phyloP scores from a whole-genome alignment of 805 yeast species.

The Saccharomycopsis microspora region DNA sequence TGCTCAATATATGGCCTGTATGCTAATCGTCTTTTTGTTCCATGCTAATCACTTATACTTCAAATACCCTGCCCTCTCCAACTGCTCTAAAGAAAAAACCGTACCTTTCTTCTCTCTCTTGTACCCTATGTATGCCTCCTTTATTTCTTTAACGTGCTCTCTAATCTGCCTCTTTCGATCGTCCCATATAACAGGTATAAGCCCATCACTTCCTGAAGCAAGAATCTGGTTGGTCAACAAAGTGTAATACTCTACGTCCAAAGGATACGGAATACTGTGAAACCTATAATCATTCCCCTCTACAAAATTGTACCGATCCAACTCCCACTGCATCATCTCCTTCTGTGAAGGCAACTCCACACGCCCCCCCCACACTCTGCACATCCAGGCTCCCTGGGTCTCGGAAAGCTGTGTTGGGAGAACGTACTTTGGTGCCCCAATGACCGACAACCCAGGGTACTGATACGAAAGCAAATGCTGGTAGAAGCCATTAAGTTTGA shows the following conservation, averaged over 20 bases:
- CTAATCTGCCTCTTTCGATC: slow-evolving; percentile 32
- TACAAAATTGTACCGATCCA: not conserved
- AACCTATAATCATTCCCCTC: not conserved
- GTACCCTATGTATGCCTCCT: slow-evolving; percentile 33
- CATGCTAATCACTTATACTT: not conserved
- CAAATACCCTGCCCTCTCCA: slow-evolving; percentile 25
- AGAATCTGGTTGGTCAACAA: slow-evolving; percentile 8
- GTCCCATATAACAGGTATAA: slow-evolving; percentile 43
- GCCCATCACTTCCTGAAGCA: slow-evolving; percentile 31
- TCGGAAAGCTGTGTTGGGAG: slow-evolving; percentile 52
- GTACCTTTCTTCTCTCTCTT: slow-evolving; percentile 22
- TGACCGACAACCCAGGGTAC: slow-evolving; percentile 53
- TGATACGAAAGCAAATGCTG: slow-evolving; percentile 43
- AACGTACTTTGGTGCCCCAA: slow-evolving; percentile 49
- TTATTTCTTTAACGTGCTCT: slow-evolving; percentile 31
- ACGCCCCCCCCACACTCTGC: slow-evolving; percentile 48
- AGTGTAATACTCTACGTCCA: slow-evolving; percentile 11
- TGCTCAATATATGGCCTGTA: not conserved
- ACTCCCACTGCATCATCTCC: slow-evolving; percentile 33
- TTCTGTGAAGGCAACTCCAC: slow-evolving; percentile 35
- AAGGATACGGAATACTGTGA: slow-evolving; percentile 12
- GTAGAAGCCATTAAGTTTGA: slow-evolving; percentile 39
- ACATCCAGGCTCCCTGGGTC: slow-evolving; percentile 52
- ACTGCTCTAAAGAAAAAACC: slow-evolving; percentile 28
- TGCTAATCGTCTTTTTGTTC: not conserved